Base-by-base conservation (phyloP, 116 monocot species). In the Dioscorea cayenensis region DNA sequence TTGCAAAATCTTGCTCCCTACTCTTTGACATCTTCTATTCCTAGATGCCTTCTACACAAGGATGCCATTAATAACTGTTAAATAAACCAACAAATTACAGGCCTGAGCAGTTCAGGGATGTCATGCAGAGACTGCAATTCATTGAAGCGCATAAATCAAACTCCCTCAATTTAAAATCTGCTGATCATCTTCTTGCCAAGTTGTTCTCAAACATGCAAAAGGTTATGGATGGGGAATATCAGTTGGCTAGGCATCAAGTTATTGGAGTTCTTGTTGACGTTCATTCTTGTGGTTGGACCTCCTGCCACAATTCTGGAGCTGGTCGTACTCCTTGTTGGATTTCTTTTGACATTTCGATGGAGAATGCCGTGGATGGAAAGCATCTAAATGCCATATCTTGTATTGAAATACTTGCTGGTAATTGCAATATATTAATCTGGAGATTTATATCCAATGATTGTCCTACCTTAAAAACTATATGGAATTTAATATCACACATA, bases 321-420 rank as follows among this genome's bases (percentile, higher is more conserved):
- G 80, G 80, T 37, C 79, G 70, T 36, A 51, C 87, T 73, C 76
- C 81, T 73, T 92, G 82, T 75, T 95, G 95, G 95, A 77, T 89
- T 66, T 36, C 82, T 51, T 87, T 95, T 82, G 95, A 95, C 74
- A 77, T 87, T 16, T 85, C 85, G 75, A 75, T 95, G 92, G 95
- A 95, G 80, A 87, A 85, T 67, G 72, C 87, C 43, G 92, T 95
- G 83, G 95, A 95, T 78, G 95, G 95, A 67, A 92, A 72, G 71
- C 77, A 89, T 68, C 83, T 95, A 19, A 64, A 87, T 82, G 78
- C 80, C 60, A 77, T 84, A 68, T 95, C 92, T 82, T 78, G 84
- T 75, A 83, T 85, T 69, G 87, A 92, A 80, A 77, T 95, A 71
- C 84, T 95, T 68, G 83, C 85, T 85, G 95, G 95, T 95, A 60